phyloP scores from a whole-genome alignment of 805 yeast genomes.

The Candida xiaguanensis region DNA sequence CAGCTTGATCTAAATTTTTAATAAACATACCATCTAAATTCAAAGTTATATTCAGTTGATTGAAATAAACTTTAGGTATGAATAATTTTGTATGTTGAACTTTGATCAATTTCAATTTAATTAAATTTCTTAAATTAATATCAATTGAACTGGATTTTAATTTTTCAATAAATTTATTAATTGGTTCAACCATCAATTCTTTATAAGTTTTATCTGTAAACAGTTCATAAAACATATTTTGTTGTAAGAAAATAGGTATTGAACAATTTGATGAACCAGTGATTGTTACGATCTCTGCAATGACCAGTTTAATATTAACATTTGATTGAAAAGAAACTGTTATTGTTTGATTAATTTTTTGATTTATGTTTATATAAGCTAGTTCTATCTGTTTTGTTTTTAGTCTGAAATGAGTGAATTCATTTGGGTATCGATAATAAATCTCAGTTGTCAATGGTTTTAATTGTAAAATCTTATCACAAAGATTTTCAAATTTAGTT shows the following conservation, averaged over 20 bases:
- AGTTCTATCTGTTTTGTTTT: no score
- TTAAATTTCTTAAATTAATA: not conserved
- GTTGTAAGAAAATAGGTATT: conserved; percentile 6
- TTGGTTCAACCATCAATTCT: conserved; percentile 7
- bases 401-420: no score
- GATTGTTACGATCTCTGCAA: conserved; percentile 8
- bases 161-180: not conserved
- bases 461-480: no score
- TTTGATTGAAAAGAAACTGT: no score
- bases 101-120: conserved; percentile 1
- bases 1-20: conserved; percentile 7
- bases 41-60: not conserved
- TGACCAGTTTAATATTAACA: conserved; percentile 1
- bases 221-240: conserved; percentile 8
- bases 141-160: not conserved
- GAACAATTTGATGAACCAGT: conserved; percentile 6
- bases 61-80: conserved; percentile 2
- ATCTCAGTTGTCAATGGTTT: no score
- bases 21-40: conserved; percentile 8
- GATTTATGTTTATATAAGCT: no score
- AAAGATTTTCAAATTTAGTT: no score
- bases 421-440: no score
- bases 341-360: no score
- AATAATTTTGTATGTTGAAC: conserved; percentile 4
- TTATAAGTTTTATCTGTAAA: not conserved